Percentiles rank a stretch among this genome's conserved stretches.
These are phyloP conservation scores for Allomyces macrogynus DNA, from an alignment of 192 early-diverging fungal species.

Conservation along the genomic window DNA sequence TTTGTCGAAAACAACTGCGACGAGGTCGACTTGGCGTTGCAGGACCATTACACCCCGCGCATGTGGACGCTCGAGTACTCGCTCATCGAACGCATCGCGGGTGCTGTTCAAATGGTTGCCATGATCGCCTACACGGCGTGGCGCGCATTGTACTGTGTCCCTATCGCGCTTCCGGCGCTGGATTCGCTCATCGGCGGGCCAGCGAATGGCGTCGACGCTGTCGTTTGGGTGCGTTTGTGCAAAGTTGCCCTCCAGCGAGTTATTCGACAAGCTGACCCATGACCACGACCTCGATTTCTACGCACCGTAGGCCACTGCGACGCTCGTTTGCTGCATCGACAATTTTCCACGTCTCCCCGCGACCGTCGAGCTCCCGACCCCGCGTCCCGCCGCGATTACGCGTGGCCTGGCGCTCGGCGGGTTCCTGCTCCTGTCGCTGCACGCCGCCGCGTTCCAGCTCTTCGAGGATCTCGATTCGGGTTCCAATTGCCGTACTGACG, in stretches of 20 bases:
- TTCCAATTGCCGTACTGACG: not conserved
- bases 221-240: not conserved
- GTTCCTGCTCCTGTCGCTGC: not conserved
- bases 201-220: not conserved
- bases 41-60: too few relatives aligned
- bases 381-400: not conserved
- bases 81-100: not conserved
- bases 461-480: not conserved
- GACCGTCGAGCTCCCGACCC: not conserved
- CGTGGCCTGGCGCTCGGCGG: not conserved
- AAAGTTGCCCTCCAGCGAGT: not conserved
- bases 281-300: not conserved
- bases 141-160: not conserved
- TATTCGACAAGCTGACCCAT: not conserved
- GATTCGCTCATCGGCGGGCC: not conserved
- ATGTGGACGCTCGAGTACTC: too few relatives aligned
- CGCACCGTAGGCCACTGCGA: not conserved
- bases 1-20: too few relatives aligned
- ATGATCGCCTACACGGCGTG: not conserved
- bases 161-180: not conserved
- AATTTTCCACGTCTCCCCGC: not conserved
- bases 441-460: not conserved
- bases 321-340: not conserved
- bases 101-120: not conserved
- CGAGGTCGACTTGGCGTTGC: too few relatives aligned